Base-by-base conservation (phyloP, 495 filamentous ascomycete genomes). In the Achaetomiella virescens region DNA sequence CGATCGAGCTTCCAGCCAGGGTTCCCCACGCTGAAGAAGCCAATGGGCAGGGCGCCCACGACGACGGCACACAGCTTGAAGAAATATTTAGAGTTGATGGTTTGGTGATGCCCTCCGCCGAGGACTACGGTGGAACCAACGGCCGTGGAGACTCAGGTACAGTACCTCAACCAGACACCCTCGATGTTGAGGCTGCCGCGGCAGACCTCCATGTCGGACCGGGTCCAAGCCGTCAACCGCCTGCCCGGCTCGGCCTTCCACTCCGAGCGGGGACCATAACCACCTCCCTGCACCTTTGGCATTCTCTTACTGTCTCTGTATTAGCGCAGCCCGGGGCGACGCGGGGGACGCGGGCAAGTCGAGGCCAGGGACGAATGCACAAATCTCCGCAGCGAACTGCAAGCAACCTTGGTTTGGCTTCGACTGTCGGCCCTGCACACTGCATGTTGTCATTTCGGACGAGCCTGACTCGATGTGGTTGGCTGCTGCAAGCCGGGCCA, bases 21-120 rank as follows among this genome's bases (percentile, higher is more conserved):
- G 51, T 70, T 66, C 66, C 67, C 67, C 67, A 66, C 65, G 63
- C 65, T 55, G 17, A 49, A 51, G 56, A 54, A 54, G 48, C 63
- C 67, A 66, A 68, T 65, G 54, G n/a, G 62, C 60, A 53, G 61
- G 37, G 22, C 10, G 10, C 17, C 18, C 57, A 64, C 55, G 40
- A 56, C 35, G 55, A 49, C 52, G 52, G 42, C 44, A 54, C 50
- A 52, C 33, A 29, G 25, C 17, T 36, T 22, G 29, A 18, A 36
- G 31, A 20, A 18, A 37, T 27, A 4, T 31, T 31, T 4, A 31
- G 27, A 31, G 27, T 4, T 9, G 15, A 24, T 27, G 31, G 46
- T 21, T 46, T 40, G 48, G n/a, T 22, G 38, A 44, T 33, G 38
- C 21, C 22, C 44, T 43, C 15, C 29, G 57, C 44, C 36, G 41